phyloP scores from a whole-genome alignment of 352 stramenopile species.

The Pythium insidiosum region DNA sequence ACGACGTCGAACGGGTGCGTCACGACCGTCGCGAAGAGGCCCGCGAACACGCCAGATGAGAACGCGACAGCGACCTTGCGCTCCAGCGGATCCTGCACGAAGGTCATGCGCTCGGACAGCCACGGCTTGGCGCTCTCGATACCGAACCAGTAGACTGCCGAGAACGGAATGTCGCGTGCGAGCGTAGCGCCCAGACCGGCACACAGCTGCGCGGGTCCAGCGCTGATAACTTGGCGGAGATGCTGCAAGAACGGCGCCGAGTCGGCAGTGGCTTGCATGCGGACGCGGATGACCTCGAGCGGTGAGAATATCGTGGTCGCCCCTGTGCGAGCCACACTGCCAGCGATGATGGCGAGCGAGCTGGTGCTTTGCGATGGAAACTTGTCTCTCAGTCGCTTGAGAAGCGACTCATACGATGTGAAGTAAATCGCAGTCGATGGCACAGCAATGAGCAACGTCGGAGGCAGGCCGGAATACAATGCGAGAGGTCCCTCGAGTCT shows the following conservation, averaged over 20 bases:
- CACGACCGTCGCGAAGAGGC: conserved; percentile 78
- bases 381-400: conserved; percentile 20
- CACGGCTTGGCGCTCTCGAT: conserved; percentile 81
- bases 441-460: conserved; percentile 89
- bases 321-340: conserved; percentile 34
- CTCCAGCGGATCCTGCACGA: conserved; percentile 20
- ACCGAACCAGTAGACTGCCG: conserved; percentile 89
- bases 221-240: conserved; percentile 24
- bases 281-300: conserved; percentile 82
- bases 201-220: conserved; percentile 35
- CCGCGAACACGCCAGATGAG: conserved; percentile 69
- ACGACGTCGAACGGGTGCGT: conserved; percentile 95
- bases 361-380: conserved; percentile 34
- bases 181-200: conserved; percentile 86
- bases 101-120: conserved; percentile 19
- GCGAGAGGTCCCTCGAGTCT: conserved; percentile 48
- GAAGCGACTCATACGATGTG: conserved; percentile 85
- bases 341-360: conserved; percentile 37
- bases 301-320: conserved; percentile 72
- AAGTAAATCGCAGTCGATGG: conserved; percentile 94
- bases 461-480: conserved; percentile 75
- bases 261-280: conserved; percentile 71
- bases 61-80: conserved; percentile 62
- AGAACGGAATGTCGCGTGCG: conserved; percentile 93
- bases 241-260: conserved; percentile 43